Percentiles rank a stretch among this genome's conserved stretches.
phyloP scores from a whole-genome alignment of 108 stramenopile genomes.

The Cyclotella choctawhatcheeana region DNA sequence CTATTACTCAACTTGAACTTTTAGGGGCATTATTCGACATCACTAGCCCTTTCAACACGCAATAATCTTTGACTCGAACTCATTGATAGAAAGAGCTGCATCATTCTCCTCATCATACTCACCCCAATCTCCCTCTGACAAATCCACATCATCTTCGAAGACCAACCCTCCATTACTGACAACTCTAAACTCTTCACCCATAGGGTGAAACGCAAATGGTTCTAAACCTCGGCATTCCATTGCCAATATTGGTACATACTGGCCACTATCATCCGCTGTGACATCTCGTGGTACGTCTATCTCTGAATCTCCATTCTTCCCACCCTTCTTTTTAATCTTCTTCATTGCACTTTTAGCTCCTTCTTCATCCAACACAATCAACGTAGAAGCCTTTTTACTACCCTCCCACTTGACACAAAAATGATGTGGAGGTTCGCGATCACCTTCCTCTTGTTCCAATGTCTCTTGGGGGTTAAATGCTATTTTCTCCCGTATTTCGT shows the following conservation, averaged over 20 bases:
- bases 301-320: slow-evolving; percentile 44
- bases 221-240: slow-evolving; percentile 84
- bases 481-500: slow-evolving; percentile 81
- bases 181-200: slow-evolving; percentile 84
- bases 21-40: background rate
- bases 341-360: slow-evolving; percentile 69
- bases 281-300: slow-evolving; percentile 43
- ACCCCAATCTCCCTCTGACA: slow-evolving; percentile 87
- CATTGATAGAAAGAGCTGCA: slow-evolving; percentile 63
- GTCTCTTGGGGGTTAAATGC: slow-evolving; percentile 74
- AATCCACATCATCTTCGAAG: slow-evolving; percentile 85
- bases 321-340: slow-evolving; percentile 66
- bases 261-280: slow-evolving; percentile 72
- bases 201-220: slow-evolving; percentile 83
- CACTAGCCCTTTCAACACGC: slow-evolving; percentile 3
- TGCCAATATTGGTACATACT: slow-evolving; percentile 75
- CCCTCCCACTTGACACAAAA: slow-evolving; percentile 86
- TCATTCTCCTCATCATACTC: slow-evolving; percentile 91
- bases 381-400: slow-evolving; percentile 70
- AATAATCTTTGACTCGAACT: slow-evolving; percentile 75
- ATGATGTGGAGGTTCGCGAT: slow-evolving; percentile 79
- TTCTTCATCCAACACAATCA: slow-evolving; percentile 63
- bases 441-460: slow-evolving; percentile 73
- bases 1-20: too few relatives aligned
- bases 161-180: slow-evolving; percentile 63